Base-by-base conservation (phyloP, 2,329 filamentous ascomycete genomes). In the Sphaerostilbella broomeana region DNA sequence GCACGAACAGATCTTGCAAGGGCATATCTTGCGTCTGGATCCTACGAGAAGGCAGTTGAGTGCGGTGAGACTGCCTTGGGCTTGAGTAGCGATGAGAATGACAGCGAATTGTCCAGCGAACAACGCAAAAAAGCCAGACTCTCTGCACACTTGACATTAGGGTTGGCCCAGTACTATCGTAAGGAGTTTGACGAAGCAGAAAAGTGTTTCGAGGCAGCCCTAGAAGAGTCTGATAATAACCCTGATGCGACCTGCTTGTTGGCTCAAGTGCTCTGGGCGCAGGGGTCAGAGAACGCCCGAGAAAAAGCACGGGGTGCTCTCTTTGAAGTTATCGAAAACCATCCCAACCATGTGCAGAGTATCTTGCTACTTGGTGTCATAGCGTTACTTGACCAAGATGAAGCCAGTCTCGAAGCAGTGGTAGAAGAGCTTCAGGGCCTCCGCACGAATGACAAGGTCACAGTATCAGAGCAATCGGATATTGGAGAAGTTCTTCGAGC, bases 261-360 rank as follows among this genome's bases (percentile, higher is more conserved):
- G 10, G 85, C 89, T 0, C 87, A 97, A 61, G 85, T 97, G 0
- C 72, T 97, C 1, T 98, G 92, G 90, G 89, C 89, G 0, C 87
- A 86, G 48, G 88, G 86, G 7, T 79, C 80, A 0, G 77, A 82
- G 6, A 72, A 80, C 1, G 84, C 89, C 40, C 78, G 82, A 32
- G 77, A 81, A 35, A 79, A 84, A 45, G 89, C 90, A 12, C 76
- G 87, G 4, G 79, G 84, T 37, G 77, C 86, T 47, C 72, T 98
- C 1, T 90, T 95, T 53, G 80, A 81, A 11, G 81, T 84, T 24
- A 81, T 95, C 10, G 86, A 89, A 51, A 73, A 69, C 35, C 67
- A 84, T 35, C 77, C 86, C 0, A 75, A 80, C 1, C 88, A 97
- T 49, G 75, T 94, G 1, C 82, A 81, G 46, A 83, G 87, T 0